Percentiles rank a stretch among this genome's conserved stretches.
Evolutionary conservation across 1,284 basidiomycete species (phyloP).

Genomic region (Leccinum fallax): DNA sequence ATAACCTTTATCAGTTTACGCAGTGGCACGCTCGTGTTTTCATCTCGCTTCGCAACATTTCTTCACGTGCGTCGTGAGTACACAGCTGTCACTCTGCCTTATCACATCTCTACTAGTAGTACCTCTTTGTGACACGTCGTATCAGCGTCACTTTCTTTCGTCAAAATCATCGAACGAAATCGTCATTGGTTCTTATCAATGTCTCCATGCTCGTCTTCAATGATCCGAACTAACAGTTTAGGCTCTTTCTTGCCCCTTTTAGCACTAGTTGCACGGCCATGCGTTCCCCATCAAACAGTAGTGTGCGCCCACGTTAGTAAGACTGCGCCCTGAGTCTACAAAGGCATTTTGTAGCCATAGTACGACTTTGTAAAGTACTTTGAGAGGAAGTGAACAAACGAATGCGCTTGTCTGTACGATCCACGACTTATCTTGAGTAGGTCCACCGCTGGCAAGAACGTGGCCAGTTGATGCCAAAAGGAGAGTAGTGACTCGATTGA

Average conservation of each 20-base stretch:
- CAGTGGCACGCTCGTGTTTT: background rate
- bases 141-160: background rate
- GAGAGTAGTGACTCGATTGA: conserved; percentile 25
- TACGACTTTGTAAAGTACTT: background rate
- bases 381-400: background rate
- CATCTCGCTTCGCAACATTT: background rate
- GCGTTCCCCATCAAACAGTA: background rate
- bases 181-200: background rate
- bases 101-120: background rate
- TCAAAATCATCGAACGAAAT: background rate
- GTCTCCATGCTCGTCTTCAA: too few species aligned
- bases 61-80: background rate
- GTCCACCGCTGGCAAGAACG: background rate
- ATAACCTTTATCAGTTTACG: background rate
- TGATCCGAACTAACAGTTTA: background rate
- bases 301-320: background rate
- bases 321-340: background rate
- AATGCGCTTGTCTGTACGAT: background rate
- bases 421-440: too few species aligned
- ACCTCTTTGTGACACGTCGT: background rate
- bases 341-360: background rate
- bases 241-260: background rate
- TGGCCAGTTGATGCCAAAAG: conserved; percentile 17
- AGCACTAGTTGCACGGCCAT: background rate
- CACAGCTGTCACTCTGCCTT: background rate